Conservation (phyloP, 768 basidiomycete genomes). For the Termitomyces sp. region DNA sequence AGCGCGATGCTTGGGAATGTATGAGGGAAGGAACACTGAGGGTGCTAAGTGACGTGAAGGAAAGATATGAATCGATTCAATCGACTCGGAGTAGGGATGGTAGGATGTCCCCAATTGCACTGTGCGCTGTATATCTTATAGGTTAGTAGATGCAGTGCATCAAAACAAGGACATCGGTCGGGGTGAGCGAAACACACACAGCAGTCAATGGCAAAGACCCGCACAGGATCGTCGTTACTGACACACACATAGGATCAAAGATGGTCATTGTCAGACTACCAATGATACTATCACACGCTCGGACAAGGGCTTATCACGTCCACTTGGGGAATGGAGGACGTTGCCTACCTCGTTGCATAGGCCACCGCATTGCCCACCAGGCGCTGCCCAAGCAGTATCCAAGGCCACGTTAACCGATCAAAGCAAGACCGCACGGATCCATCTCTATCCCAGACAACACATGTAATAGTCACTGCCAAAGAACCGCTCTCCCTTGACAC, state of each 20-base stretch:
- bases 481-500: no score
- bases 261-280: background rate
- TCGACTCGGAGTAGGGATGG: background rate
- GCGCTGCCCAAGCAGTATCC: background rate
- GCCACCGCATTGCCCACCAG: slow-evolving; percentile 21
- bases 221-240: background rate
- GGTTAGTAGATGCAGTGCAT: background rate
- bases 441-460: background rate
- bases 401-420: background rate
- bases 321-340: slow-evolving; percentile 12
- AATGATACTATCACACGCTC: background rate
- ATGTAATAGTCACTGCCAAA: no score
- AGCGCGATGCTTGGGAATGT: background rate
- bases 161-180: background rate
- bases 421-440: no score
- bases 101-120: background rate
- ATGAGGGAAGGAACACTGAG: background rate
- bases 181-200: background rate
- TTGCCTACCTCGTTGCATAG: slow-evolving; percentile 24
- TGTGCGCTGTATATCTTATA: background rate
- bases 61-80: background rate
- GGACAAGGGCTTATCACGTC: background rate
- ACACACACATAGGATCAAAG: background rate
- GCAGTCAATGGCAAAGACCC: background rate
- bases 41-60: background rate